Evolutionary conservation across 805 yeast species (phyloP), one percentile per base, ranked within the genome.

Genomic region (Candida easanensis): DNA sequence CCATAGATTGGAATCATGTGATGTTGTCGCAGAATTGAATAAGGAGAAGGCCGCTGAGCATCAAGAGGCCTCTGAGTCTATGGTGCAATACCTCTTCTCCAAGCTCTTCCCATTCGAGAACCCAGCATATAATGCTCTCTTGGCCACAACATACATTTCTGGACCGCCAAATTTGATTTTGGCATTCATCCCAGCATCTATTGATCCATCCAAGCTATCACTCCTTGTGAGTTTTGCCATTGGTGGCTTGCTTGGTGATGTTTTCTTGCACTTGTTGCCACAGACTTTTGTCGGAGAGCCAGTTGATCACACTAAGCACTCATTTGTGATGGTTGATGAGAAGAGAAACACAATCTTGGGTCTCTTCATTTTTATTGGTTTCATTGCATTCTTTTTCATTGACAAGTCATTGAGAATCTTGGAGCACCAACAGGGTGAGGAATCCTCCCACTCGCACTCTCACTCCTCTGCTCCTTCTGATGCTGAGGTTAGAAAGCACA

Each of bases 201-300:
- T 81, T 36, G 65, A 73, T 37, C 78, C 81, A 0, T 61, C 74
- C 2, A 64, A 70, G 25, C 63, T 82, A 28, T 68, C 79, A 9
- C 57, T 76, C 20, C 61, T 84, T 42, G 86, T 84, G 1, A 70
- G 87, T 35, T 84, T 85, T 64, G 90, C 91, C 13, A 74, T 80
- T 37, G 93, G 93, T 35, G 86, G 90, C 1, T 65, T 85, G 30
- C 63, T 85, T 27, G 91, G 91, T 35, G 91, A 84, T 57, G 79
- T 84, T 1, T 82, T 85, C 49, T 59, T 84, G 34, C 93, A 85
- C 60, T 57, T 85, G 45, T 62, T 85, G 36, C 93, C 93, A 3
- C 85, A 82, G 54, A 76, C 81, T 1, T 82, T 80, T 50, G 64
- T 74, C 8, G 80, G 82, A 11, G 79, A 77, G 44, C 63, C 68